Percentiles rank a stretch among this genome's conserved stretches.
Conservation (phyloP, 208 protist genomes). For the Leishmania lainsoni region DNA sequence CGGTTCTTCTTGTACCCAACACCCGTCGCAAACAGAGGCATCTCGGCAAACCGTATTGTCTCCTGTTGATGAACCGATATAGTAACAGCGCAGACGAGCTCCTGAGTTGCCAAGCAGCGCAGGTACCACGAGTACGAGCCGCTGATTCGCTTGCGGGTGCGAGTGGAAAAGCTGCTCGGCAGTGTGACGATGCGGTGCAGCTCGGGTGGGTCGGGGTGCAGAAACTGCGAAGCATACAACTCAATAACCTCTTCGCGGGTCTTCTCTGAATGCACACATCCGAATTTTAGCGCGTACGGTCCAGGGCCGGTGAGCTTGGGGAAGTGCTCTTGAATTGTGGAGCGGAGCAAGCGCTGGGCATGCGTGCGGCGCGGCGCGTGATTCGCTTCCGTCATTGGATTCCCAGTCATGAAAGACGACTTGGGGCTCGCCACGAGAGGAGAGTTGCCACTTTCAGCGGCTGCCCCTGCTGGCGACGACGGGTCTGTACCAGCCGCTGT, state of each 20-base stretch:
- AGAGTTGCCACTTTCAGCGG: not conserved
- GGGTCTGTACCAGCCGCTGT: not conserved
- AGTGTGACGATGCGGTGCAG: constrained; percentile 70
- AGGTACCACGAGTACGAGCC: constrained; percentile 85
- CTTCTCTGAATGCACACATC: constrained; percentile 58
- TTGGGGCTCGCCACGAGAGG: constrained; percentile 10
- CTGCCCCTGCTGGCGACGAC: not conserved
- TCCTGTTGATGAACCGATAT: constrained; percentile 77
- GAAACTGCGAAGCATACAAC: constrained; percentile 85
- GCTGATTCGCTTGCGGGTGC: constrained; percentile 66
- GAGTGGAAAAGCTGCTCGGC: constrained; percentile 69
- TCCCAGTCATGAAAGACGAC: constrained; percentile 14
- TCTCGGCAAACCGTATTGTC: constrained; percentile 81
- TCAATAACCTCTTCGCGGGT: constrained; percentile 70
- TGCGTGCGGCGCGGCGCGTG: constrained; percentile 49
- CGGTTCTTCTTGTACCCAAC: constrained; percentile 88
- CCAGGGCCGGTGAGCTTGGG: constrained; percentile 64
- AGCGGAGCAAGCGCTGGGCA: constrained; percentile 76
- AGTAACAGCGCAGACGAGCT: constrained; percentile 81
- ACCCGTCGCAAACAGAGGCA: constrained; percentile 87
- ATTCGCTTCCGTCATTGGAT: constrained; percentile 3
- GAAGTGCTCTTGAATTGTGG: constrained; percentile 82
- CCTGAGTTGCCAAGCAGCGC: constrained; percentile 61
- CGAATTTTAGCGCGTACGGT: constrained; percentile 72
- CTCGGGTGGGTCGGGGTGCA: constrained; percentile 76